Conservation (phyloP, 2,329 filamentous ascomycete species). For the Cytospora mali region DNA sequence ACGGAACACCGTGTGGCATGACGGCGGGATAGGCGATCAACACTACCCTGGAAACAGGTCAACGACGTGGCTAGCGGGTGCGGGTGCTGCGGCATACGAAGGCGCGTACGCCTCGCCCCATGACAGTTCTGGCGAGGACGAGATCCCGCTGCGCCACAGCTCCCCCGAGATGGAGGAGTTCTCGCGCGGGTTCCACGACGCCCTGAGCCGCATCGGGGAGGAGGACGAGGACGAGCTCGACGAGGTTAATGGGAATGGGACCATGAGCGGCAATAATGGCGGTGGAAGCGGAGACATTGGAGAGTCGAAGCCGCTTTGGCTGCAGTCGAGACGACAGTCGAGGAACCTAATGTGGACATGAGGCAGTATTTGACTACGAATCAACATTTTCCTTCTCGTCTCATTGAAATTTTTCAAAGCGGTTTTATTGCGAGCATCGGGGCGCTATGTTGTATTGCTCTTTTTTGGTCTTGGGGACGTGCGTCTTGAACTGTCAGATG, state of each 20-base stretch:
- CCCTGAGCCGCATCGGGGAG: conserved; percentile 43
- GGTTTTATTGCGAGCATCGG: neutral
- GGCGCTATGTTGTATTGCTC: neutral
- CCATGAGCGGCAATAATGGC: conserved; percentile 20
- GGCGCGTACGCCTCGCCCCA: conserved; percentile 24
- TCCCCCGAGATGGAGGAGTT: conserved; percentile 50
- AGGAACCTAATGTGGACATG: conserved; percentile 53
- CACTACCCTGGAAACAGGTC: conserved; percentile 32
- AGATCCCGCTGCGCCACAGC: conserved; percentile 40
- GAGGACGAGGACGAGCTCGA: conserved; percentile 40
- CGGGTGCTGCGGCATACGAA: conserved; percentile 13
- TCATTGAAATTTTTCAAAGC: neutral
- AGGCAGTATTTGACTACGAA: conserved; percentile 20
- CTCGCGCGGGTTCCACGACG: conserved; percentile 45
- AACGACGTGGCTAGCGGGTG: conserved; percentile 30
- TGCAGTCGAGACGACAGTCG: conserved; percentile 54
- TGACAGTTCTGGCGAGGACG: conserved; percentile 36
- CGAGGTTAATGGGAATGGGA: conserved; percentile 17
- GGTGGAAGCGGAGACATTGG: conserved; percentile 23
- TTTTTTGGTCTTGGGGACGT: neutral
- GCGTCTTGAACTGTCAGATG: neutral
- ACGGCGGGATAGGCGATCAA: conserved; percentile 14
- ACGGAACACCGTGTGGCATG: conserved; percentile 21
- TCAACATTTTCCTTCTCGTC: neutral
- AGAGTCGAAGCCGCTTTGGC: conserved; percentile 50